These are phyloP conservation scores for Pisolithus sp. DNA, from an alignment of 768 basidiomycete species.

Conservation along the genomic window DNA sequence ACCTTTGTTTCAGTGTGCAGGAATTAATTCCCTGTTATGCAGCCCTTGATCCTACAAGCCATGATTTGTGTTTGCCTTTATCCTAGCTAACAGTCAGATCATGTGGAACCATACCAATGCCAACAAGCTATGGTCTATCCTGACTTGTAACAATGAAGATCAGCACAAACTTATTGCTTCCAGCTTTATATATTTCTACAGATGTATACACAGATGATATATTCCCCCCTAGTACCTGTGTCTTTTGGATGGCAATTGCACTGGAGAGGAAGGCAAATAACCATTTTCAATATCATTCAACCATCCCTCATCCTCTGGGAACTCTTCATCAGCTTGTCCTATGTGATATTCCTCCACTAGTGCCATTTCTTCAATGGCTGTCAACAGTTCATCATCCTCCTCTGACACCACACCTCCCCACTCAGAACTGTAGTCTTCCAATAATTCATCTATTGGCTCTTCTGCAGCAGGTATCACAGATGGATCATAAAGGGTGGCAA, in stretches of 20 bases:
- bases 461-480: background rate
- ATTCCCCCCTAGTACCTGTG: background rate
- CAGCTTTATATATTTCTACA: no score
- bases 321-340: background rate
- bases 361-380: constrained; percentile 1
- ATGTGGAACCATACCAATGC: no score
- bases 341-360: constrained; percentile 1
- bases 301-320: background rate
- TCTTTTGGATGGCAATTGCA: background rate
- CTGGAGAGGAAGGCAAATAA: background rate
- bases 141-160: no score
- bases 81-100: no score
- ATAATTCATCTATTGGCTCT: background rate
- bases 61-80: no score
- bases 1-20: no score
- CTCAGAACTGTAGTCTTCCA: background rate
- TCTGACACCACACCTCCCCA: background rate
- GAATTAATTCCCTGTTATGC: no score
- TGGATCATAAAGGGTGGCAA: background rate
- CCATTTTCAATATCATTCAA: background rate
- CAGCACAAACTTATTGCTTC: no score
- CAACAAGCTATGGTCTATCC: no score
- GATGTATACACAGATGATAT: background rate
- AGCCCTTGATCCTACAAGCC: no score
- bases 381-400: background rate